Percentiles rank a stretch among this genome's conserved stretches.
Evolutionary conservation across 1,284 basidiomycete genomes (phyloP).

Genomic region (Naganishia cerealis): DNA sequence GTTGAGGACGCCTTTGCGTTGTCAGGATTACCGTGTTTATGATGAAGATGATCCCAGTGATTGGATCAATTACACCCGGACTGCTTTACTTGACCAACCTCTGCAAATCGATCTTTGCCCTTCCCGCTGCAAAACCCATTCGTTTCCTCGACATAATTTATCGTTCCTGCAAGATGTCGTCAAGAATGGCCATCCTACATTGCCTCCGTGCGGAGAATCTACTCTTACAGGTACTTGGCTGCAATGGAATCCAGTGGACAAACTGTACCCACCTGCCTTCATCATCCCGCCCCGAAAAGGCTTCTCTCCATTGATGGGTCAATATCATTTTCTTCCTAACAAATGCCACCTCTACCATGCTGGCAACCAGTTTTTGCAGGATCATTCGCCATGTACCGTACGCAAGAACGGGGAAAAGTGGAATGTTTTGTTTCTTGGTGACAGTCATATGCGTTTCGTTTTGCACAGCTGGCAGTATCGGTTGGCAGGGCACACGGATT

Average conservation of each 20-base stretch:
- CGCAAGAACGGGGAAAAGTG: constrained; percentile 10
- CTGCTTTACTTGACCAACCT: constrained; percentile 33
- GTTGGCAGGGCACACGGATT: constrained; percentile 22
- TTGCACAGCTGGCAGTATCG: constrained; percentile 27
- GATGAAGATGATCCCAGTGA: constrained; percentile 18
- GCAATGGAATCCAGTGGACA: constrained; percentile 1
- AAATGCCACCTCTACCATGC: constrained; percentile 22
- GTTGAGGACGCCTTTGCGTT: background rate
- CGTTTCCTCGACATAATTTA: constrained; percentile 11
- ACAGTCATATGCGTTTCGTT: constrained; percentile 25
- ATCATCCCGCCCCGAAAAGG: constrained; percentile 21
- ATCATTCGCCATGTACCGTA: constrained; percentile 21
- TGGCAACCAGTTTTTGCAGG: constrained; percentile 17
- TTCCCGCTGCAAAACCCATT: constrained; percentile 17
- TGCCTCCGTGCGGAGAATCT: constrained; percentile 7
- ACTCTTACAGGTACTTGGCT: constrained; percentile 12
- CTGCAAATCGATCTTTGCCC: constrained; percentile 32
- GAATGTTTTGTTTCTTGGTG: constrained; percentile 24
- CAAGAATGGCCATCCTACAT: background rate
- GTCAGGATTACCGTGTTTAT: constrained; percentile 6
- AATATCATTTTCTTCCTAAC: constrained; percentile 10
- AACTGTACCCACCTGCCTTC: constrained; percentile 1
- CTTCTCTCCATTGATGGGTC: constrained; percentile 14
- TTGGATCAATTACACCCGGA: constrained; percentile 17
- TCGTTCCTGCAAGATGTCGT: constrained; percentile 6